These are phyloP conservation scores for Lasiodiplodia theobromae DNA, from an alignment of 2,329 filamentous ascomycete genomes.

Conservation along the genomic window DNA sequence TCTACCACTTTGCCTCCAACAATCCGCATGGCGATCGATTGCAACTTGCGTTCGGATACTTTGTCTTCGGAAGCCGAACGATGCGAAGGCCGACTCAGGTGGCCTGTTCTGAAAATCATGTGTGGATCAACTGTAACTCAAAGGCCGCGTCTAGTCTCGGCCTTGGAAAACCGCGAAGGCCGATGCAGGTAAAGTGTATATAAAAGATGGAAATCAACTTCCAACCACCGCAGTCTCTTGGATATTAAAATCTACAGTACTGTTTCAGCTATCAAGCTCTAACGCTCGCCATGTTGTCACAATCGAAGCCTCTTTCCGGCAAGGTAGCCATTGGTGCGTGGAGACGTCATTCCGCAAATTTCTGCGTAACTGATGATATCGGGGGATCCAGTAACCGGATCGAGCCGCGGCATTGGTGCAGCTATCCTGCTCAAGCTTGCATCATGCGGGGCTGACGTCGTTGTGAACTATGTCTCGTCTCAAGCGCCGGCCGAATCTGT, in stretches of 20 bases:
- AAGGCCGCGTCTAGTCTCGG: background rate
- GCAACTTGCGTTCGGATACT: background rate
- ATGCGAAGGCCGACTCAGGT: background rate
- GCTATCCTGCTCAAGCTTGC: slow-evolving; percentile 53
- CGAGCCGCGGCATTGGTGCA: slow-evolving; percentile 53
- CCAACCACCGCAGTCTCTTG: too few relatives aligned
- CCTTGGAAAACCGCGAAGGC: background rate
- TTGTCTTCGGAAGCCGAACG: background rate
- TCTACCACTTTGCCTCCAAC: too few relatives aligned
- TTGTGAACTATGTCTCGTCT: slow-evolving; percentile 58
- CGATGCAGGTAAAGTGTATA: background rate
- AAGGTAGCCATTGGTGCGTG: slow-evolving; percentile 14
- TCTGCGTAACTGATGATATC: background rate
- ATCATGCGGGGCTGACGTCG: slow-evolving; percentile 51
- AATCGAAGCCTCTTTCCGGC: background rate
- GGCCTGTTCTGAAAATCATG: background rate
- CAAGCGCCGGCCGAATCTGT: slow-evolving; percentile 38
- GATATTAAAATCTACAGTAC: background rate
- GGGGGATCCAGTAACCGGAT: slow-evolving; percentile 39
- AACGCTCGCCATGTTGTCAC: background rate
- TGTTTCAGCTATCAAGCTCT: background rate
- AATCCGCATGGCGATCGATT: too few relatives aligned
- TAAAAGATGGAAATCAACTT: too few relatives aligned
- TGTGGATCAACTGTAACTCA: background rate
- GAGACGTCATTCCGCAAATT: background rate